Evolutionary conservation across 2,329 filamentous ascomycete genomes (phyloP), one percentile per base, ranked within the genome.

Genomic region (Akanthomyces uredinophilus): DNA sequence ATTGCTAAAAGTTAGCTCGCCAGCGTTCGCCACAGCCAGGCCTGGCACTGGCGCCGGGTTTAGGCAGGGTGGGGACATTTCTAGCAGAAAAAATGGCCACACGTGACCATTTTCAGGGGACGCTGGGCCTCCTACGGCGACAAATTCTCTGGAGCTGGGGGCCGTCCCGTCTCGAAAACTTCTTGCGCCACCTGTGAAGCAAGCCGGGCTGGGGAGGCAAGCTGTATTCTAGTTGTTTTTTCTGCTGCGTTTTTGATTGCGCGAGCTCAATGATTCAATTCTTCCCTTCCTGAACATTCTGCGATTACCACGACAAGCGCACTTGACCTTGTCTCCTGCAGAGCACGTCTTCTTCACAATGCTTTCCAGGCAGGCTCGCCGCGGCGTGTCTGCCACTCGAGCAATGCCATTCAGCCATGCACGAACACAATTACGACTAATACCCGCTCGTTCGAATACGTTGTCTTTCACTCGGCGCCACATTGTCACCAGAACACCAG

Each of bases 321-420:
- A 51, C n/a, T 44, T 11, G 41, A 11, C 37, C 32, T 24, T 2
- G 46, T 27, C 56, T 51, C 35, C 35, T 51, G 46, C 35, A 20
- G 37, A 43, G 37, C 52, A n/a, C 59, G 39, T 18, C 29, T 39
- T 52, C 52, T 35, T 24, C 69, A 71, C 62, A 61, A 77, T 77
- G 75, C 71, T 77, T 59, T 66, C 73, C 39, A 71, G 72, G 64
- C 73, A 74, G 49, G 69, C 72, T 37, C 66, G 70, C 63, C 68
- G 70, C 66, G 65, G 71, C 61, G 64, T 72, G 18, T 65, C 68
- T 41, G 65, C 70, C 44, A 71, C 68, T 22, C 67, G 67, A 29
- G 63, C 63, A 13, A 57, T 67, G 37, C 37, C 62, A 35, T 37
- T 66, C 52, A 61, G 66, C 29, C 62, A 67, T 51, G 65, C 65